Evolutionary conservation across 2,329 filamentous ascomycete species (phyloP), one percentile per base, ranked within the genome.

Genomic region (Ascochyta koolunga): DNA sequence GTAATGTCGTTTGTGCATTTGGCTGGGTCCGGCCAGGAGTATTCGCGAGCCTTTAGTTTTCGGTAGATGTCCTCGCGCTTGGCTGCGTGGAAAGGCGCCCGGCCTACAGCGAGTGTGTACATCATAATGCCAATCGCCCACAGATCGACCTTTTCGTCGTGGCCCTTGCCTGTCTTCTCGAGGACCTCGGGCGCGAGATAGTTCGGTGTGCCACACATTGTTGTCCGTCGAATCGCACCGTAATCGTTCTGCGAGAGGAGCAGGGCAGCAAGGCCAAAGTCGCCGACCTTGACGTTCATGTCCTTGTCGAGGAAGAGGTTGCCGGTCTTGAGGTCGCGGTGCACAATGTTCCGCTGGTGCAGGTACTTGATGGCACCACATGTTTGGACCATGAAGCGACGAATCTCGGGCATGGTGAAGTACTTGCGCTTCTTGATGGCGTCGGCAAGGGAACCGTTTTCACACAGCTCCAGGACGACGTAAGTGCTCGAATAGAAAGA

Each of bases 51-150:
- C 83, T 86, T 74, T 80, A 81, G 85, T 61, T 82, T 83, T 66
- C 82, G 79, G 76, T 95, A 95, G 56, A 95, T 95, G 69, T 93
- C 90, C 70, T 95, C 90, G 16, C 90, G 90, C 35, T 90, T 93
- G 11, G 88, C 87, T 11, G 95, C 96, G 76, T 99, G 95, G 74
- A 99, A 99, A 0, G 95, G 95, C 1, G 95, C 93, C 67, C 93
- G 96, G 18, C 95, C 96, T 7, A 95, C 95, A 40, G 98, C 89
- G 86, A 99, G 93, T 42, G 95, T 96, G 77, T 96, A 98, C 87
- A 96, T 92, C 72, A 99, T 99, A 63, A 99, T 95, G 18, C 96
- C 95, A 70, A 99, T 82, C 38, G 93, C 96, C 96, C 96, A 99
- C 50, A 99, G 90, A 72, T 99, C 95, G 3, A 99, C 95, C 80